phyloP scores from a whole-genome alignment of 345 rosid species.

The Carallia brachiata region DNA sequence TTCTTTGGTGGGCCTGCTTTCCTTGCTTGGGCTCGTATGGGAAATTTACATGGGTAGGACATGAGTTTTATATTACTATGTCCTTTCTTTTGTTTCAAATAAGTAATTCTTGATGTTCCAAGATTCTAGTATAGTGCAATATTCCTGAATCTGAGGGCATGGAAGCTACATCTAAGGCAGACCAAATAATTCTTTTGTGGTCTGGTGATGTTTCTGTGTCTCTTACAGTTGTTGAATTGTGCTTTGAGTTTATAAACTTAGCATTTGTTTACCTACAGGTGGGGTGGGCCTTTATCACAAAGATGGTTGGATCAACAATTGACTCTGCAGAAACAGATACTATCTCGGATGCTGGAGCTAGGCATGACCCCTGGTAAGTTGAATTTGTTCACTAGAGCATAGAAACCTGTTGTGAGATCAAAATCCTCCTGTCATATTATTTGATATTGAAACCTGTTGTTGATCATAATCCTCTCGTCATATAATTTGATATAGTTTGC shows the following conservation, averaged over 20 bases:
- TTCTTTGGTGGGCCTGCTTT: conserved; percentile 97
- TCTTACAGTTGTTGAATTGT: not conserved
- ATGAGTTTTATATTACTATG: conserved; percentile 1
- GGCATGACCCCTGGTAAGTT: conserved; percentile 94
- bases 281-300: conserved; percentile 92
- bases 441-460: too few relatives aligned
- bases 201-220: too few relatives aligned
- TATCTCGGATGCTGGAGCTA: conserved; percentile 76
- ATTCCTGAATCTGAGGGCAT: too few relatives aligned
- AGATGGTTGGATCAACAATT: conserved; percentile 85
- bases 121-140: too few relatives aligned
- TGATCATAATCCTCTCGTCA: too few relatives aligned
- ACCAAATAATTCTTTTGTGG: too few relatives aligned
- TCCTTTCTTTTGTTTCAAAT: not conserved
- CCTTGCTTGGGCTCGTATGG: conserved; percentile 99
- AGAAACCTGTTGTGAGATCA: conserved; percentile 1
- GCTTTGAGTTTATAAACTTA: conserved; percentile 1
- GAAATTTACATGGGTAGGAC: conserved; percentile 84
- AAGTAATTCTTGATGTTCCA: too few relatives aligned
- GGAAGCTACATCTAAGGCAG: too few relatives aligned
- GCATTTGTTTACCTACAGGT: conserved; percentile 42
- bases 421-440: too few relatives aligned
- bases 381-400: not conserved
- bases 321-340: conserved; percentile 72
- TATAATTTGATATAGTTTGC: not conserved